Base-by-base conservation (phyloP, 78 protist genomes). In the Dictyostelium firmibasis region DNA sequence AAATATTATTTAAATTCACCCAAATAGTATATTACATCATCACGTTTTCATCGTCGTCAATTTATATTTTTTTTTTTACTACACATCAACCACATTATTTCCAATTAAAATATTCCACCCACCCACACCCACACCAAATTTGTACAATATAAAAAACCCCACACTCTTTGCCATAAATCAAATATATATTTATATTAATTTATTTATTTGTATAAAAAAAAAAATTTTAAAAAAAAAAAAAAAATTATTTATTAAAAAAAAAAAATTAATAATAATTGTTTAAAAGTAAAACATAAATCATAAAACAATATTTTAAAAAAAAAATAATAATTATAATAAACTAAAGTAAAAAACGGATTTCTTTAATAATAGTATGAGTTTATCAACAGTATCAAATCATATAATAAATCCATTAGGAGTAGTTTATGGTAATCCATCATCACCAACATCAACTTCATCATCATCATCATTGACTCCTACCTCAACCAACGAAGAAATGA, bases 371-470 rank as follows among this genome's bases (percentile, higher is more conserved):
- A 23, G 41, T 14, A 29, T 33, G 43, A 33, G 33, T 9, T 36
- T 33, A 76, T 38, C 44, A 38, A 23, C 44, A 33, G 50, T 36
- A 36, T 38, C 44, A 36, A 31, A 76, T 18, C 60, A 38, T 36
- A 76, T 36, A 76, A 23, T 33, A 25, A 82, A 64, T 64, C 74
- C 74, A 64, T 25, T 64, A 23, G 74, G 74, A 3, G 29, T 13
- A 20, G n/a, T 18, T n/a, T 35, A 77, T 38, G 38, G 38, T 8
- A 77, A 87, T 23, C 93, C 93, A 78, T 87, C 93, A 9, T 87
- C 93, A 64, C 92, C 92, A 25, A 83, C 77, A 4, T 64, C 74
- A 20, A 76, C 83, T 38, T 72, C 83, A 20, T 74, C 92, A 0
- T 84, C 93, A 35, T 78, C 86, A 44, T 53, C 83, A 6, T 27